Percentiles rank a stretch among this genome's conserved stretches.
These are phyloP conservation scores for Monosporascus sp. DNA, from an alignment of 2,329 filamentous ascomycete species.

Conservation along the genomic window DNA sequence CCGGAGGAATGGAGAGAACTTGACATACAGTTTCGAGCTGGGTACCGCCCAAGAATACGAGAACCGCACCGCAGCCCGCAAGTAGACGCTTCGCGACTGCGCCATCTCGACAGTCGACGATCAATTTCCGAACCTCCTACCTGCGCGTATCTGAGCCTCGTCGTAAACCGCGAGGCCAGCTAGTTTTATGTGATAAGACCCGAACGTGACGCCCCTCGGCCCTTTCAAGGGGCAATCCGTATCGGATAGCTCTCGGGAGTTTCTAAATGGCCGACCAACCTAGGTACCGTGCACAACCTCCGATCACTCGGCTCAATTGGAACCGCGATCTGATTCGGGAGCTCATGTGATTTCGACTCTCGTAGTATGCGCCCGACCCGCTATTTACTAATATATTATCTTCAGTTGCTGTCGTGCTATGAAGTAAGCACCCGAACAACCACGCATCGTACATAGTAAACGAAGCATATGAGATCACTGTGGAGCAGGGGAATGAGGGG, in stretches of 20 bases:
- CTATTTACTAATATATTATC: too few relatives aligned
- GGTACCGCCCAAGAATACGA: slow-evolving; percentile 21
- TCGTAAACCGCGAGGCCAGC: too few relatives aligned
- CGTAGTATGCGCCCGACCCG: too few relatives aligned
- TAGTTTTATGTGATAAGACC: neutral
- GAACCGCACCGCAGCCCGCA: slow-evolving; percentile 21
- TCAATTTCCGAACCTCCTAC: too few relatives aligned
- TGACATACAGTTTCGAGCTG: slow-evolving; percentile 12
- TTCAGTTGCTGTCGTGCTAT: too few relatives aligned
- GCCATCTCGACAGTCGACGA: slow-evolving; percentile 13
- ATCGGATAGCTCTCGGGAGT: neutral
- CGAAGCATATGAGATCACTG: neutral
- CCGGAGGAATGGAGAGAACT: slow-evolving; percentile 10
- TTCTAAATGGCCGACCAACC: neutral
- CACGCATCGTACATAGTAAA: neutral
- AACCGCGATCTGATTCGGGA: neutral
- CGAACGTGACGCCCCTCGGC: neutral
- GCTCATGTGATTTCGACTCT: too few relatives aligned
- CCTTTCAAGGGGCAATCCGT: neutral
- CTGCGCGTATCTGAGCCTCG: too few relatives aligned
- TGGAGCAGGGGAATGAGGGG: neutral
- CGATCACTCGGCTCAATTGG: neutral
- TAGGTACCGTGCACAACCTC: neutral
- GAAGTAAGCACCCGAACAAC: too few relatives aligned
- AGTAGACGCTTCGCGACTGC: slow-evolving; percentile 14